Percentiles rank a stretch among this genome's conserved stretches.
Evolutionary conservation across 345 rosid genomes (phyloP).

Genomic region (Balakata baccata): DNA sequence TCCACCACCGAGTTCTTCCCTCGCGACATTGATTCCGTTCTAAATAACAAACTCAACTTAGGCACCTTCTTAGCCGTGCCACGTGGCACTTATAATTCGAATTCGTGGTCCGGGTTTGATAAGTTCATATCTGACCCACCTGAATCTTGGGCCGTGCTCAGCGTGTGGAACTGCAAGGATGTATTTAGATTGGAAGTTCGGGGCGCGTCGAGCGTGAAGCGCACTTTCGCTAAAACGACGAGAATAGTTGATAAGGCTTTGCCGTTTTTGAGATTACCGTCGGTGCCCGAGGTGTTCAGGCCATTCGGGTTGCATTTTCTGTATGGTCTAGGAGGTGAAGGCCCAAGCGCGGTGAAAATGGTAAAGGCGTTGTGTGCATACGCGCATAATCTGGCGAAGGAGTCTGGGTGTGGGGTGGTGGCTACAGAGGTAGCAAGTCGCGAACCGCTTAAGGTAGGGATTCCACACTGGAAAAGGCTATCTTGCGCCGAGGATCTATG

Average conservation of each 20-base stretch:
- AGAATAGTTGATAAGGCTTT: conserved; percentile 61
- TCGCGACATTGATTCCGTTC: conserved; percentile 77
- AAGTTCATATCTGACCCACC: conserved; percentile 67
- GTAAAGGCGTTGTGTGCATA: conserved; percentile 59
- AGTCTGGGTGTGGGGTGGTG: conserved; percentile 63
- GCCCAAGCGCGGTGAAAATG: conserved; percentile 60
- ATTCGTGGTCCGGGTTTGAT: conserved; percentile 59
- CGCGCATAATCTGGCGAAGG: conserved; percentile 84
- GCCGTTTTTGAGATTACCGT: conserved; percentile 74
- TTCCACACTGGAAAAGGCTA: conserved; percentile 77
- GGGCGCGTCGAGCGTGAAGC: conserved; percentile 60
- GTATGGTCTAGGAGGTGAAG: conserved; percentile 94
- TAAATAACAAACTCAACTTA: conserved; percentile 60
- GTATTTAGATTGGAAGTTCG: conserved; percentile 70
- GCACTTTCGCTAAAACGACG: conserved; percentile 57
- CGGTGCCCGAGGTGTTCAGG: conserved; percentile 76
- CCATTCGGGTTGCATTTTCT: conserved; percentile 77
- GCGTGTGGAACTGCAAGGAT: conserved; percentile 84
- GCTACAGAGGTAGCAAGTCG: conserved; percentile 72
- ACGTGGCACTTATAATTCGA: conserved; percentile 30
- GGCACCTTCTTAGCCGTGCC: conserved; percentile 88
- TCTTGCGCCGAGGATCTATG: conserved; percentile 81
- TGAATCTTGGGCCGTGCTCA: conserved; percentile 78
- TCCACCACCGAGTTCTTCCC: conserved; percentile 96
- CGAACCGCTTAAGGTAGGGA: conserved; percentile 65